Evolutionary conservation across 768 basidiomycete species (phyloP).

Genomic region (Rhizopogon vesiculosus): DNA sequence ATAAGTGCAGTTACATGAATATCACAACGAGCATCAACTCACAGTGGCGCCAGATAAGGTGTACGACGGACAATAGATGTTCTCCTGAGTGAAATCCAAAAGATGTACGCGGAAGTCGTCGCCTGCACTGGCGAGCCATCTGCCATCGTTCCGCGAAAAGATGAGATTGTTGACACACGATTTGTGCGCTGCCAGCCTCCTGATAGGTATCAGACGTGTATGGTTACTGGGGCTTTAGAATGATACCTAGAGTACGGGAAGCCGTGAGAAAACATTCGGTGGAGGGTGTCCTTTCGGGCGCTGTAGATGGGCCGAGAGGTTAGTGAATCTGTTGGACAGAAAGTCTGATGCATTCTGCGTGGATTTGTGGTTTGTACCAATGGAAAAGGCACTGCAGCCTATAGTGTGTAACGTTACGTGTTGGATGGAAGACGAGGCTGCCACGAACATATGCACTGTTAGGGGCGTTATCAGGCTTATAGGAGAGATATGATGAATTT

Average conservation of each 20-base stretch:
- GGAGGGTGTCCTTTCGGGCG: constrained; percentile 13
- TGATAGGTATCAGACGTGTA: constrained; percentile 9
- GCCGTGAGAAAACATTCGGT: constrained; percentile 17
- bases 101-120: constrained; percentile 55
- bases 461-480: too few relatives aligned
- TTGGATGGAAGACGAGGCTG: too few relatives aligned
- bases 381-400: constrained; percentile 26
- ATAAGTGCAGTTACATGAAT: too few relatives aligned
- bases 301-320: constrained; percentile 10
- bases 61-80: constrained; percentile 37
- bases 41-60: constrained; percentile 41
- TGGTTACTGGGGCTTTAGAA: neutral
- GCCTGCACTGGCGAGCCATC: constrained; percentile 64
- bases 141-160: constrained; percentile 56
- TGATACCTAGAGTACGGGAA: constrained; percentile 31
- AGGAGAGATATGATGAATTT: too few relatives aligned
- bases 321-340: too few relatives aligned
- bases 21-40: constrained; percentile 3
- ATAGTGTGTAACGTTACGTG: too few relatives aligned
- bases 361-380: too few relatives aligned
- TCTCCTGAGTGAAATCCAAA: constrained; percentile 66
- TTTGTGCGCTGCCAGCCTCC: constrained; percentile 38
- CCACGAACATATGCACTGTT: too few relatives aligned
- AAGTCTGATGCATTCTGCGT: too few relatives aligned
- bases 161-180: constrained; percentile 63